Percentiles rank a stretch among this genome's conserved stretches.
Evolutionary conservation across 768 basidiomycete genomes (phyloP).

Genomic region (Leccinum arenicola): DNA sequence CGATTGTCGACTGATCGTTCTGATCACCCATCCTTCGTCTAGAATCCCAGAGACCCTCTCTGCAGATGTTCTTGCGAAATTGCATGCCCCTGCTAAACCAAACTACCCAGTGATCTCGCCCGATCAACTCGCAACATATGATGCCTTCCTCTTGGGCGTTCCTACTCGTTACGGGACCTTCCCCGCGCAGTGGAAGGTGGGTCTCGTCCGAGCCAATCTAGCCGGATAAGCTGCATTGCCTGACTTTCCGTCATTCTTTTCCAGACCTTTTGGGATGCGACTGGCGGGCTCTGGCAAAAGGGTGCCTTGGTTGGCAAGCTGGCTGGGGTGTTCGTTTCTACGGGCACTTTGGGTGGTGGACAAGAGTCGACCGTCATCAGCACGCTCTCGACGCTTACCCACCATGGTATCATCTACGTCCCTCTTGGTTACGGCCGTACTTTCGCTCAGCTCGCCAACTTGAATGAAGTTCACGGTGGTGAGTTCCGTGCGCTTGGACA

Average conservation of each 20-base stretch:
- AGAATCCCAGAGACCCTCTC: constrained; percentile 81
- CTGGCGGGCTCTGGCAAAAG: constrained; percentile 60
- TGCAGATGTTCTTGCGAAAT: constrained; percentile 57
- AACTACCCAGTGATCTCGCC: constrained; percentile 40
- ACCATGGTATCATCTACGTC: too few species aligned
- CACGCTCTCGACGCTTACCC: constrained; percentile 56
- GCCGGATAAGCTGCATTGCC: neutral
- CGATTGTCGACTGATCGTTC: neutral
- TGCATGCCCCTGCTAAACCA: constrained; percentile 71
- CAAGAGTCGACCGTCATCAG: constrained; percentile 60
- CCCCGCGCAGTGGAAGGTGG: constrained; percentile 60
- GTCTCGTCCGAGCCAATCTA: constrained; percentile 3
- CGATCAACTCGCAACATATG: constrained; percentile 19
- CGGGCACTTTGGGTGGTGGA: constrained; percentile 70
- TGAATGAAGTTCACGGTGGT: constrained; percentile 60
- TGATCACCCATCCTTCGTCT: neutral
- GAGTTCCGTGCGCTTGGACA: constrained; percentile 17
- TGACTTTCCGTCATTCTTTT: neutral
- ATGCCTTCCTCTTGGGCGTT: constrained; percentile 44
- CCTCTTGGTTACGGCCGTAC: constrained; percentile 64
- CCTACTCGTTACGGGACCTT: constrained; percentile 46
- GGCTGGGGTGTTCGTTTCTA: constrained; percentile 70
- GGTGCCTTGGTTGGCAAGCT: constrained; percentile 72
- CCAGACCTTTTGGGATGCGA: constrained; percentile 73
- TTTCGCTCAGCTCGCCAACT: constrained; percentile 41